A percentile compares a stretch with the other conserved stretches of the same genome.
Conservation (phyloP, 2,329 filamentous ascomycete genomes). For the Triangularia setosa region DNA sequence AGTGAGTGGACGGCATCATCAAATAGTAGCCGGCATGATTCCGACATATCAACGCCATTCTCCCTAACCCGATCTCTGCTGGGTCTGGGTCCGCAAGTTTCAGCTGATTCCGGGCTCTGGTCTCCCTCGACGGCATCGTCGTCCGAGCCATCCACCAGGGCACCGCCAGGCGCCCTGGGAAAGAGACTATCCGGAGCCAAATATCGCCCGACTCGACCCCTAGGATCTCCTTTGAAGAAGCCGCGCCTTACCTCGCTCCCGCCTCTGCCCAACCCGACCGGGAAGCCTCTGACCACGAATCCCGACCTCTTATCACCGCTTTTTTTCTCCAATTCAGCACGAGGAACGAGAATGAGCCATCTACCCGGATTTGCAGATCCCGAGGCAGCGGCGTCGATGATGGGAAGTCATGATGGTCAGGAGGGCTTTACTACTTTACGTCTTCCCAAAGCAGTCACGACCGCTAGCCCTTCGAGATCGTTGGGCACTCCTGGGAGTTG, state of each 20-base stretch:
- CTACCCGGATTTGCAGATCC: constrained; percentile 37
- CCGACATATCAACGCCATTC: constrained; percentile 19
- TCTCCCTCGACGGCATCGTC: constrained; percentile 4
- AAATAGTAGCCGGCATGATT: constrained; percentile 31
- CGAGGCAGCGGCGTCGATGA: constrained; percentile 43
- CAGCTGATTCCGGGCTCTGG: constrained; percentile 5
- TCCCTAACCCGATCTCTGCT: constrained; percentile 3
- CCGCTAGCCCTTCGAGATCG: constrained; percentile 44
- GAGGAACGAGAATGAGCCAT: constrained; percentile 34
- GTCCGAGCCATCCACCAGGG: constrained; percentile 10
- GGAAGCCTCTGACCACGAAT: constrained; percentile 8
- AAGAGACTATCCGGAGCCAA: constrained; percentile 31
- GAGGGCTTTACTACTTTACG: constrained; percentile 51
- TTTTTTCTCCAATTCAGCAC: constrained; percentile 51
- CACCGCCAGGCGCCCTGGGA: constrained; percentile 19
- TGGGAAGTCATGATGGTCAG: constrained; percentile 43
- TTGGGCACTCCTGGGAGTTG: constrained; percentile 51
- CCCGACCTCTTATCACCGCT: constrained; percentile 44
- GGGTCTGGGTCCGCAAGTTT: neutral
- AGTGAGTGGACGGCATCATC: constrained; percentile 21
- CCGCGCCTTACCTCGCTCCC: constrained; percentile 45
- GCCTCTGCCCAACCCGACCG: constrained; percentile 24
- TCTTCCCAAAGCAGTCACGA: constrained; percentile 50
- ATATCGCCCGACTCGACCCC: constrained; percentile 9
- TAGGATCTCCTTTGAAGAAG: constrained; percentile 40